phyloP scores from a whole-genome alignment of 495 filamentous ascomycete species.

The Rhizodiscina lignyota region DNA sequence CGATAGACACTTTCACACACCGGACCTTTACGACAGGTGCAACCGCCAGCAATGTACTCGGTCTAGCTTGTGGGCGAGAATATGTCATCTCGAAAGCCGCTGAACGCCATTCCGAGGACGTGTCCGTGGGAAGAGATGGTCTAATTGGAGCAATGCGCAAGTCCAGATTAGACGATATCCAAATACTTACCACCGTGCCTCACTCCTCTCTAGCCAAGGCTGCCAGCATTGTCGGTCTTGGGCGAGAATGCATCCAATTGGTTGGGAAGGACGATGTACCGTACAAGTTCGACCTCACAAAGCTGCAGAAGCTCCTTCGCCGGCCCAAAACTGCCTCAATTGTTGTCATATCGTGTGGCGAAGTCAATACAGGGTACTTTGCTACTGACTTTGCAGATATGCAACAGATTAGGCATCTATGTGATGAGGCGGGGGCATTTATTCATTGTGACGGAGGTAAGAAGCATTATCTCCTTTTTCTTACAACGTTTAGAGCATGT shows the following conservation, averaged over 20 bases:
- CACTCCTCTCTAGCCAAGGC: conserved; percentile 77
- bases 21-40: conserved; percentile 80
- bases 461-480: conserved; percentile 11
- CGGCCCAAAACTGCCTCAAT: conserved; percentile 44
- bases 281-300: conserved; percentile 50
- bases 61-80: conserved; percentile 21
- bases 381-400: conserved; percentile 43
- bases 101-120: conserved; percentile 10
- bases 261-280: conserved; percentile 35
- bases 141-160: conserved; percentile 46
- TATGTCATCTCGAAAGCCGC: conserved; percentile 12
- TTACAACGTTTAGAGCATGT: too few relatives aligned
- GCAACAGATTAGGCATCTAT: conserved; percentile 44
- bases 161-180: conserved; percentile 47
- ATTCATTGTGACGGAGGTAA: conserved; percentile 71
- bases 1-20: conserved; percentile 32
- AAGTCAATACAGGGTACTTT: conserved; percentile 84
- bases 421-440: conserved; percentile 65
- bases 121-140: conserved; percentile 50
- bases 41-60: conserved; percentile 71
- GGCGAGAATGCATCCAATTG: conserved; percentile 47
- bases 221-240: conserved; percentile 64
- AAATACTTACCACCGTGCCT: conserved; percentile 61
- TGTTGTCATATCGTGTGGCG: conserved; percentile 62
- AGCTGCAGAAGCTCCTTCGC: conserved; percentile 36